These are phyloP conservation scores for Brassica rapa DNA, from an alignment of 345 rosid genomes.

Conservation along the genomic window DNA sequence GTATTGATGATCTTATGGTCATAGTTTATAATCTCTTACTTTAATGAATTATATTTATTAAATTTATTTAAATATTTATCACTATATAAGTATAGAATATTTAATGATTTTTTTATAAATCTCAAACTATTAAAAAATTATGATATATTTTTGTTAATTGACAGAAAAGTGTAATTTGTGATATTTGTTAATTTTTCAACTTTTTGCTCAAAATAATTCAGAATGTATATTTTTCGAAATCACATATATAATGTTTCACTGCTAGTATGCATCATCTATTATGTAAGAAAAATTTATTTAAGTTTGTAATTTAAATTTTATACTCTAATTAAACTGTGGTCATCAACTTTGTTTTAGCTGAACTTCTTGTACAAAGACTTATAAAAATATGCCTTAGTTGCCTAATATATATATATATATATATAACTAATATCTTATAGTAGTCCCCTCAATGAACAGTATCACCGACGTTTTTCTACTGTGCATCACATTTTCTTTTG, in stretches of 20 bases:
- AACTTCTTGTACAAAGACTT: background rate
- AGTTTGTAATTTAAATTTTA: background rate
- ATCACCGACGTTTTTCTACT: conserved; percentile 6
- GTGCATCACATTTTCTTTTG: background rate
- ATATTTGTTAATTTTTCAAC: background rate
- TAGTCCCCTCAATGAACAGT: background rate
- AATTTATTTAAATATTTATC: background rate
- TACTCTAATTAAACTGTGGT: background rate
- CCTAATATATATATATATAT: background rate
- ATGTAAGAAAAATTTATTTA: background rate
- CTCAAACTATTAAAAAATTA: background rate
- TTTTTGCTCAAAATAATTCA: background rate
- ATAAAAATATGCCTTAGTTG: background rate
- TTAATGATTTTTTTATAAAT: background rate
- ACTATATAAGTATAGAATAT: background rate
- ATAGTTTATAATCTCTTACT: background rate
- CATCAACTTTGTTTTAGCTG: background rate
- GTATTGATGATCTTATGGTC: background rate
- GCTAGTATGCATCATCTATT: background rate
- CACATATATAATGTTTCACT: background rate
- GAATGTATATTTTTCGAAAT: background rate
- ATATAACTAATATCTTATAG: background rate
- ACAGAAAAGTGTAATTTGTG: background rate
- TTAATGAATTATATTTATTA: background rate
- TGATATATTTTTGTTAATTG: background rate